These are phyloP conservation scores for Ascochyta viciae-villosae DNA, from an alignment of 2,329 filamentous ascomycete species.

Conservation along the genomic window DNA sequence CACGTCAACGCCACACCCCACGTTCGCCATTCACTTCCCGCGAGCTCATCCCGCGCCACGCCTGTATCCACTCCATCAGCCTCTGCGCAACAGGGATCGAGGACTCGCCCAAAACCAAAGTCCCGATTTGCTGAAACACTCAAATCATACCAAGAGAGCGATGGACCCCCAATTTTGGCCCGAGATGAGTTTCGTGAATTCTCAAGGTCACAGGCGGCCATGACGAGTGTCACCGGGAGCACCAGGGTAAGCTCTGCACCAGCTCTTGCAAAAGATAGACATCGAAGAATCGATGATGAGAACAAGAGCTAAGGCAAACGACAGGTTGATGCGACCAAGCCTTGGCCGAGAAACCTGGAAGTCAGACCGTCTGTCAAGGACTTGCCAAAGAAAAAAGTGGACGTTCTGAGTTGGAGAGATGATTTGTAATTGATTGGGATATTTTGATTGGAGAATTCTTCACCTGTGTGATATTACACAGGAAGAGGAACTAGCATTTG, in stretches of 20 bases:
- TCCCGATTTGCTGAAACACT: neutral
- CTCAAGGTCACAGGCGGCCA: constrained; percentile 17
- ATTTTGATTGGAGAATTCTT: no score
- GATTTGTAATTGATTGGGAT: constrained; percentile 6
- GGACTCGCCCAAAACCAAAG: neutral
- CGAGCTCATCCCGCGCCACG: neutral
- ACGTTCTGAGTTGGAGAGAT: constrained; percentile 30
- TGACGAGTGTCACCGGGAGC: constrained; percentile 30
- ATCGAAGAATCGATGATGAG: neutral
- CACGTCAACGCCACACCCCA: neutral
- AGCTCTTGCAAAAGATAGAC: neutral
- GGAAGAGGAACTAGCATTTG: no score
- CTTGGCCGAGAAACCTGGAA: constrained; percentile 27
- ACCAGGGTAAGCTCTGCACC: constrained; percentile 27
- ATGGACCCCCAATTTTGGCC: neutral
- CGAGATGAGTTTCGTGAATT: constrained; percentile 32
- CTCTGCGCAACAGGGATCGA: neutral
- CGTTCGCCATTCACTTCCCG: constrained; percentile 29
- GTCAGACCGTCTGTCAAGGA: constrained; percentile 22
- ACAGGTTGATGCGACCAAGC: constrained; percentile 22
- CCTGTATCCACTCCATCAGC: neutral
- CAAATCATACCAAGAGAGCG: neutral
- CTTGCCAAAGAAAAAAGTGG: constrained; percentile 19
- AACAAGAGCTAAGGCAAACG: constrained; percentile 17
- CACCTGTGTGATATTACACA: no score